Base-by-base conservation (phyloP, 179 eudicot species). In the Beta macrorhiza region DNA sequence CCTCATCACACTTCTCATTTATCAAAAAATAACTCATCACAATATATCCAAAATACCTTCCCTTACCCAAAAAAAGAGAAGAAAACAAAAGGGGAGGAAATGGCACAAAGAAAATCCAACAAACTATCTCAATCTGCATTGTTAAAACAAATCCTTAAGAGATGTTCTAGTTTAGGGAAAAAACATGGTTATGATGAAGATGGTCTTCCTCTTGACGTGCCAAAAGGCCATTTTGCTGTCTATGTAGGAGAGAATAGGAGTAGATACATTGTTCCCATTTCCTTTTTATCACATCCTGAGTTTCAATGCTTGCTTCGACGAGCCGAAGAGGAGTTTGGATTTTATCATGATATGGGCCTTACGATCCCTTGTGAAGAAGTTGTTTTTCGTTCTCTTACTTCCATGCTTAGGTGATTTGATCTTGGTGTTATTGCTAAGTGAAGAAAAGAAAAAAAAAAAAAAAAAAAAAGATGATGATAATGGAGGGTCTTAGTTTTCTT, bases 321-420 rank as follows among this genome's bases (percentile, higher is more conserved):
- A 13, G 91, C 95, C 4, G 97, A 90, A 52, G 97, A 93, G 62
- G 97, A 93, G 81, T 93, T 93, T 16, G 97, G 95, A 0, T 93
- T 93, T 76, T 88, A 84, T 81, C 92, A 93, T 69, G 90, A 90
- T 10, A 91, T 88, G 92, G 97, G 97, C 2, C 88, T 93, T 78
- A 93, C 97, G 1, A 87, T 93, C 63, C 97, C 97, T 42, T 93
- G 93, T 70, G 92, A 93, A 81, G 93, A 93, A 88, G 89, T 85
- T 4, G 93, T 93, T 75, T 93, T 93, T 70, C 86, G 81, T 15
- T 86, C 93, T 56, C 90, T 92, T 49, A 90, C 92, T 32, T 90
- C 97, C 19, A 86, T 91, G 90, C 83, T 92, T 64, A 68, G 91
- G 57, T 89, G 89, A 86, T 51, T 29, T 19, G 0, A 47, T 3